Evolutionary conservation across 2,329 filamentous ascomycete genomes (phyloP), one percentile per base, ranked within the genome.

Genomic region (Penicillium sp.): DNA sequence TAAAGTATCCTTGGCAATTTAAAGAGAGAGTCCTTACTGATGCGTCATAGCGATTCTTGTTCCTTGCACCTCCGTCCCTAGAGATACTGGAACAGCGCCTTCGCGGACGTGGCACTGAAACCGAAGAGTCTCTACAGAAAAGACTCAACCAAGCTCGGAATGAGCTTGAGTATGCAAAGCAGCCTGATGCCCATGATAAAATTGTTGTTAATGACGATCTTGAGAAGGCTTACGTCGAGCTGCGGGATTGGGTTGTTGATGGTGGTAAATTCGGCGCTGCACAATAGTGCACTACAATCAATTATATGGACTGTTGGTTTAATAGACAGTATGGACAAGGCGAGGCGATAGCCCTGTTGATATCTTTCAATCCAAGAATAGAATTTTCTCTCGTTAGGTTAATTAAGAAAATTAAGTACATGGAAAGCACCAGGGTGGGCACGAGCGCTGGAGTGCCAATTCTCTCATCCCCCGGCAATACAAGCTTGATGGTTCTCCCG

Each of bases 1-100:
- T 49, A 49, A 41, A 16, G 27, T 42, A 18, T 18, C 11, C 38
- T 26, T 19, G 9, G 13, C 1, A 14, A 18, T 18, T 11, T 2
- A 35, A 16, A 47, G 6, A 14, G 11, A 26, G 10, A 30, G 14
- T 7, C 27, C 18, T 26, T 8, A n/a, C 38, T 49, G 18, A 49
- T 34, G 7, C 9, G 10, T 11, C 10, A 14, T 34, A 49, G 7
- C 85, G 90, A 51, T 96, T 90, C 76, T 76, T 96, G 61, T 96
- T 96, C 74, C 82, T 97, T 58, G 84, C 88, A 34, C 92, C 92
- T 11, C 93, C 92, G 0, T 88, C 83, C 4, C 76, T 89, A 61
- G 84, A 88, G 65, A 81, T 85, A 46, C 80, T 97, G 35, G 91
- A 96, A 78, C 71, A 82, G 67, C 81, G 90, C 38, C 79, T 95